Evolutionary conservation across 1,139 yeast species (phyloP).

Genomic region (Sugiyamaella xylanicola): DNA sequence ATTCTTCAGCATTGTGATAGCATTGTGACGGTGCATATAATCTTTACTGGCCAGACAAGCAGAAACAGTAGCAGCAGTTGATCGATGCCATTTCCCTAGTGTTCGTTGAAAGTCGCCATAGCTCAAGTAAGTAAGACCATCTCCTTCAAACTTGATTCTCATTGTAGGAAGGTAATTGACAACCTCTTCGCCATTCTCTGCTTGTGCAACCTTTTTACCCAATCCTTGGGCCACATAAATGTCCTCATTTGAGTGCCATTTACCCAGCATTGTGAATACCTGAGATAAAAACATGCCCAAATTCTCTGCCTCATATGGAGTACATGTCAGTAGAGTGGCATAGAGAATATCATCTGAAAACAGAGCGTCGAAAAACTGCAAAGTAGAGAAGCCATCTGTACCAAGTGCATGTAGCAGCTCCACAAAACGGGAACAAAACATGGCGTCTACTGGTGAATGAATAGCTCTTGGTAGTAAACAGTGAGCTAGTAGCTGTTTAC

Average conservation of each 20-base stretch:
- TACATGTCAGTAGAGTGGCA: conserved; percentile 67
- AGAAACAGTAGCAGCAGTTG: conserved; percentile 51
- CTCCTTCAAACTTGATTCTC: conserved; percentile 29
- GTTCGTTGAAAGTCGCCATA: conserved; percentile 48
- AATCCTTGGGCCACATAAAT: conserved; percentile 39
- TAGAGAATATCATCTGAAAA: conserved; percentile 55
- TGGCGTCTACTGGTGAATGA: conserved; percentile 85
- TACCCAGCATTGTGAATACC: conserved; percentile 51
- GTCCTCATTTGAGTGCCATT: conserved; percentile 46
- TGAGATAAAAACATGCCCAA: conserved; percentile 73
- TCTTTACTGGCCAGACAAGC: conserved; percentile 57
- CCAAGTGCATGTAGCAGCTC: conserved; percentile 51
- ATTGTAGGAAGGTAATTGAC: conserved; percentile 36
- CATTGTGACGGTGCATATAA: conserved; percentile 80
- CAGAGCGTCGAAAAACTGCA: conserved; percentile 51
- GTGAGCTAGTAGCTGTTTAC: conserved; percentile 53
- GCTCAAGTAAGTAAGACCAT: conserved; percentile 33
- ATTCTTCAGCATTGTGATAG: conserved; percentile 75
- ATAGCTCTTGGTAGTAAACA: conserved; percentile 77
- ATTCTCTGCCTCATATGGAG: conserved; percentile 80
- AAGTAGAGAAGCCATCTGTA: conserved; percentile 50
- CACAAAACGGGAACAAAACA: conserved; percentile 65
- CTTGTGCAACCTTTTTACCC: conserved; percentile 28
- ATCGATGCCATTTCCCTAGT: conserved; percentile 60
- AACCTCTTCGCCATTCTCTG: conserved; percentile 23